These are phyloP conservation scores for Camellia lanceoleosa DNA, from an alignment of 148 eudicot genomes.

Conservation along the genomic window DNA sequence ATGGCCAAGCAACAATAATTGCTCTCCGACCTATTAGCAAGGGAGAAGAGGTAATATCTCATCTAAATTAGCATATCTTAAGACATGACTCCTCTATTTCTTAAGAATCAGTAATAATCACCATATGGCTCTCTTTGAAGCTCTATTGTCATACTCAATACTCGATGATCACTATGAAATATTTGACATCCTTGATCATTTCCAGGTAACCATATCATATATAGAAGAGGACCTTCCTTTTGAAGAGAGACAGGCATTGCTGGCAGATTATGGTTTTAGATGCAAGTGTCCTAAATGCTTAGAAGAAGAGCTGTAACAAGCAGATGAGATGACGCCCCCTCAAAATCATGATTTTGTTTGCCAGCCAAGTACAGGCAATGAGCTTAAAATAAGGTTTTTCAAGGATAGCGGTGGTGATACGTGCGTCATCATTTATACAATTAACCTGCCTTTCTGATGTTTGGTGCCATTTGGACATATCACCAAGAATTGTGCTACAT, in stretches of 20 bases:
- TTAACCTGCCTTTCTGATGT: not conserved
- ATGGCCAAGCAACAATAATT: conserved; percentile 81
- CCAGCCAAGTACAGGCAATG: not conserved
- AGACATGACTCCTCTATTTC: not conserved
- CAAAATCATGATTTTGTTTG: not conserved
- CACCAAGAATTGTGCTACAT: not conserved
- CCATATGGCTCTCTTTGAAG: not conserved
- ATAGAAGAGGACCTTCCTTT: conserved; percentile 80
- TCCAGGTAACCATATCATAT: conserved; percentile 86
- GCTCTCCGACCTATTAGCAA: conserved; percentile 52
- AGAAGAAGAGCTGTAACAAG: conserved; percentile 36
- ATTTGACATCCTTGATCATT: conserved; percentile 12
- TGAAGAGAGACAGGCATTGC: conserved; percentile 68
- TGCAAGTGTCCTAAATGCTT: conserved; percentile 79
- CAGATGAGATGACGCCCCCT: not conserved
- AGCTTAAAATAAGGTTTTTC: conserved; percentile 7
- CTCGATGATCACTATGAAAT: not conserved
- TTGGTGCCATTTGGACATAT: not conserved
- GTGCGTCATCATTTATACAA: not conserved
- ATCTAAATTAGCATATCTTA: not conserved
- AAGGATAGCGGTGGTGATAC: not conserved
- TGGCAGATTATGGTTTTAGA: conserved; percentile 85
- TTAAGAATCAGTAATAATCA: not conserved
- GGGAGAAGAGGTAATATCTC: conserved; percentile 66
- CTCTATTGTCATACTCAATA: not conserved